A percentile compares a stretch with the other conserved stretches of the same genome.
Evolutionary conservation across 257 asterid species (phyloP).

Genomic region (Solanum pimpinellifolium): DNA sequence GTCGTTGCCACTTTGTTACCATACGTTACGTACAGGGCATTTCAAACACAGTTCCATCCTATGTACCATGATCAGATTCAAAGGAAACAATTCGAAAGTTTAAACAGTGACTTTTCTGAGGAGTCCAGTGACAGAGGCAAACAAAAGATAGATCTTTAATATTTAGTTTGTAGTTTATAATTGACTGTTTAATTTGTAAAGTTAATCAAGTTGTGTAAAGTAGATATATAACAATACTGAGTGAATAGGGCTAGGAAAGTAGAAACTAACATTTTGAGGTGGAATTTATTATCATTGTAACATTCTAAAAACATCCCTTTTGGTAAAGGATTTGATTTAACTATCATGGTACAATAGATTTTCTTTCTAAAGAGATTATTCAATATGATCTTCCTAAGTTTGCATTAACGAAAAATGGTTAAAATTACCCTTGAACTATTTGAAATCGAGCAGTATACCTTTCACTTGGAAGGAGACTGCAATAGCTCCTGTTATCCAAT

Average conservation of each 20-base stretch:
- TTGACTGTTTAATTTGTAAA: conserved; percentile 8
- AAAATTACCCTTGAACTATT: too few relatives aligned
- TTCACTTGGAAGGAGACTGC: neutral
- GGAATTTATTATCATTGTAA: neutral
- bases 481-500: neutral
- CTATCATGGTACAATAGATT: neutral
- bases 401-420: neutral
- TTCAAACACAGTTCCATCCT: conserved; percentile 60
- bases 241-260: neutral
- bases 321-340: neutral
- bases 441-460: neutral
- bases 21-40: conserved; percentile 43
- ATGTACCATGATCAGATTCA: conserved; percentile 74
- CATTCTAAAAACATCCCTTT: neutral
- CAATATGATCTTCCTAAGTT: neutral
- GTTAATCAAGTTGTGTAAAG: neutral
- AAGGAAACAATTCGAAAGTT: conserved; percentile 12
- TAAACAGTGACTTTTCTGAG: conserved; percentile 8
- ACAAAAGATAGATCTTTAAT: neutral
- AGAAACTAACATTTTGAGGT: neutral
- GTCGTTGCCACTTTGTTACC: conserved; percentile 60
- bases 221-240: neutral
- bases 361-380: too few relatives aligned
- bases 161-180: neutral
- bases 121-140: conserved; percentile 1